Conservation (phyloP, 106 monocot genomes). For the Posidonia australis region DNA sequence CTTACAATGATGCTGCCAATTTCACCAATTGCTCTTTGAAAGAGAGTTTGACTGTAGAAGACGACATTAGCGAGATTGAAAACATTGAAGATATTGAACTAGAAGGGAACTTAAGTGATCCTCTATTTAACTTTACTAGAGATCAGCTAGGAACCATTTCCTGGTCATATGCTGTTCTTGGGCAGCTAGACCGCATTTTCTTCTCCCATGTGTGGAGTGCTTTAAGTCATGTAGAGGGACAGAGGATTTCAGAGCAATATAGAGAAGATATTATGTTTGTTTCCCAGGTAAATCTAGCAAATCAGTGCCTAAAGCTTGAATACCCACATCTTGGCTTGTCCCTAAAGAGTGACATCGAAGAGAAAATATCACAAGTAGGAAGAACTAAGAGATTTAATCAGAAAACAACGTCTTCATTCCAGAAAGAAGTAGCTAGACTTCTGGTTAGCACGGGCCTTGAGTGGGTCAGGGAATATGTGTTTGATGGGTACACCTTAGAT, state of each 20-base stretch:
- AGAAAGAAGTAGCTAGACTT: constrained; percentile 85
- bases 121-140: constrained; percentile 43
- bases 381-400: constrained; percentile 86
- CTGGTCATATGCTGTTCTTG: constrained; percentile 94
- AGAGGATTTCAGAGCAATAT: constrained; percentile 62
- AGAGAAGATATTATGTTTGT: constrained; percentile 88
- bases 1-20: constrained; percentile 20
- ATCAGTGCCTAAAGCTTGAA: constrained; percentile 84
- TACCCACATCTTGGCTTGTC: constrained; percentile 61
- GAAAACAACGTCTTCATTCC: constrained; percentile 85
- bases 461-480: constrained; percentile 64
- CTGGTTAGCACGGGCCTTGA: constrained; percentile 80
- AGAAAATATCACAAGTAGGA: constrained; percentile 56
- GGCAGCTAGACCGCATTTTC: constrained; percentile 57
- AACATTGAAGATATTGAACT: constrained; percentile 10
- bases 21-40: constrained; percentile 14
- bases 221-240: constrained; percentile 42
- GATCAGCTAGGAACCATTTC: constrained; percentile 84
- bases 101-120: not conserved
- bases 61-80: constrained; percentile 2
- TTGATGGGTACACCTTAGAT: constrained; percentile 92
- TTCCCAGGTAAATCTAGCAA: constrained; percentile 69
- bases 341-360: constrained; percentile 49
- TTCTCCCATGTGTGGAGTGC: constrained; percentile 68
- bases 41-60: constrained; percentile 8